Evolutionary conservation across 108 stramenopile species (phyloP), one percentile per base, ranked within the genome.

Genomic region (Conticribra weissflogii): DNA sequence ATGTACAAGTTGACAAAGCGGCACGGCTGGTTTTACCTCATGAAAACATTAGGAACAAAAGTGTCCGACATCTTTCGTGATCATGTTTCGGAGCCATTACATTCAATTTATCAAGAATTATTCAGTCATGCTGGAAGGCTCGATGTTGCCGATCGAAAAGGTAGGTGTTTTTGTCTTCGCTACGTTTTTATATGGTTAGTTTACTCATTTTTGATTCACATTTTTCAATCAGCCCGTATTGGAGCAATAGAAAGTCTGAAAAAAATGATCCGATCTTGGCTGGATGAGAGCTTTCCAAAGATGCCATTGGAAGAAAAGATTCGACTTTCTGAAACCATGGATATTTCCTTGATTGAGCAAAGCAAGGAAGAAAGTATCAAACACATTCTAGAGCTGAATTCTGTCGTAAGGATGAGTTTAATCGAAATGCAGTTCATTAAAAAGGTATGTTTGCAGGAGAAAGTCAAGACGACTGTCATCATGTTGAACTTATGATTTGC

Each of bases 361-460:
- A 68, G 74, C 54, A 93, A 88, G 66, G 95, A 88, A 66, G 83
- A 87, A 57, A 75, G 79, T 49, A 92, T 96, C 75, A 93, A 91
- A 62, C 86, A 81, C 4, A 76, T 95, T 16, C 87, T 84, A 64
- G 87, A 92, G 21, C 71, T 92, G 19, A 88, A 89, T 60, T 83
- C 85, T 17, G 88, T 94, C 8, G 84, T 93, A 33, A 80, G 92
- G 31, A 83, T 92, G 88, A 86, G 86, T 34, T 82, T 96, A 47
- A 96, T 96, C 66, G 92, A 96, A 85, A 91, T 93, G 80, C 95
- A 96, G 68, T 93, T 90, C 71, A 85, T 96, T 60, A 96, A 94
- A 72, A 96, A 95, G 85, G 88, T 88, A 46, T 32, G 83, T 41
- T 18, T 18, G 12, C 18, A 24, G n/a, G n/a, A n/a, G n/a, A n/a